Base-by-base conservation (phyloP, 2,329 filamentous ascomycete species). In the Ilyonectria sp. region DNA sequence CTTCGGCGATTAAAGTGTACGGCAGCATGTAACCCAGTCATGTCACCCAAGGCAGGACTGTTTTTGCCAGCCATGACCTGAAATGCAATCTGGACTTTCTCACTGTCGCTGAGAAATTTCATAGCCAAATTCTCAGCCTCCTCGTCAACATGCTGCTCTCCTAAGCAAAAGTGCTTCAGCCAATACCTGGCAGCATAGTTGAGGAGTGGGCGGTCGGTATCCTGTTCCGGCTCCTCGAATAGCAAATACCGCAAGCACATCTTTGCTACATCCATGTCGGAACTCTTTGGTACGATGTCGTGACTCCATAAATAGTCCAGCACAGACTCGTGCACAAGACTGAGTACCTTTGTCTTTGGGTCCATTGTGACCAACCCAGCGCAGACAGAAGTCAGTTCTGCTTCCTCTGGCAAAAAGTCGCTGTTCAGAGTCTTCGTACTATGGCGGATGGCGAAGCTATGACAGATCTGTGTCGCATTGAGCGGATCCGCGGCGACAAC, bases 351-450 rank as follows among this genome's bases (percentile, higher is more conserved):
- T 19, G 49, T 52, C 49, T 33, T 33, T 7, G 49, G 19, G 26
- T 52, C 49, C 29, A 52, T 52, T n/a, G 49, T 52, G 17, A 31
- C 49, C 29, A 52, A 15, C 17, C 49, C 49, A 6, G 49, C 49
- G 33, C 49, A 52, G 4, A 4, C 49, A 19, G 49, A 52, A 3
- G 10, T 33, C 17, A 52, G 11, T 1, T 29, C 6, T n/a, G 26
- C 49, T 13, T 52, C 49, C 2, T 17, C 29, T 19, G 17, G 49
- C 9, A 52, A 4, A 33, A 33, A 52, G 29, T 52, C 49, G 17
- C 19, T 19, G 29, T 52, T 15, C 17, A 52, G 31, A 3, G n/a
- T 33, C 17, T 10, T 29, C 17, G 4, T 10, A 33, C 49, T 52
- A 17, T 13, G 10, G 6, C 17, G 9, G 29, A 52, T 52, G 29